A percentile compares a stretch with the other conserved stretches of the same genome.
phyloP scores from a whole-genome alignment of 495 filamentous ascomycete genomes.

The Neurospora hispaniola region DNA sequence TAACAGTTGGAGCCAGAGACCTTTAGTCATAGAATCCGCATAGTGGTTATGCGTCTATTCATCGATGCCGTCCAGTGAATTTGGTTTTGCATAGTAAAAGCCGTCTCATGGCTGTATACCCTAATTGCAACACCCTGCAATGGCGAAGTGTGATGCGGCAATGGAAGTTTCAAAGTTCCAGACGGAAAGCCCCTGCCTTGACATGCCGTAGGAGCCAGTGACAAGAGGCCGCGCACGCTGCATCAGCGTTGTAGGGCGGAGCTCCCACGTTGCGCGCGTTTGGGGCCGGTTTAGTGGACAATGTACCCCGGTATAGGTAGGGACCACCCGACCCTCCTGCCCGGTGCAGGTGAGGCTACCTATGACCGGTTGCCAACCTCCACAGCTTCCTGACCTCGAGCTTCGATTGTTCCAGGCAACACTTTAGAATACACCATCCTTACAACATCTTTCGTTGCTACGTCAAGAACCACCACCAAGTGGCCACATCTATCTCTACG shows the following conservation, averaged over 20 bases:
- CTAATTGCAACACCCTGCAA: background rate
- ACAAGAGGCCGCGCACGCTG: background rate
- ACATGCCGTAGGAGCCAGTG: background rate
- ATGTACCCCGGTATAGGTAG: background rate
- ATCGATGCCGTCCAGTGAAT: background rate
- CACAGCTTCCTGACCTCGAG: background rate
- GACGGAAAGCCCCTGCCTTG: background rate
- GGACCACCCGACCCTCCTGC: background rate
- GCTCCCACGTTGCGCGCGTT: background rate
- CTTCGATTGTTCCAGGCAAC: background rate
- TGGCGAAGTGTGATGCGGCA: background rate
- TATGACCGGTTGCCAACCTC: background rate
- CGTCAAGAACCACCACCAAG: background rate
- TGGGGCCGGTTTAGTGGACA: background rate
- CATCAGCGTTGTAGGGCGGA: background rate
- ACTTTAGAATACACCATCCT: background rate
- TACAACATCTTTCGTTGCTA: background rate
- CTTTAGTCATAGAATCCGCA: background rate
- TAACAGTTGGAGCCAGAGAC: background rate
- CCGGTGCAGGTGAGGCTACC: background rate
- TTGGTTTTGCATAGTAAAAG: background rate
- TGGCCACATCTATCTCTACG: background rate
- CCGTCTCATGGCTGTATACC: background rate
- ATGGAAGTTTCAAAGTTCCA: slow-evolving; percentile 2
- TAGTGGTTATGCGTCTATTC: background rate